Evolutionary conservation across 345 rosid species (phyloP), one percentile per base, ranked within the genome.

Genomic region (Aquilaria malaccensis): DNA sequence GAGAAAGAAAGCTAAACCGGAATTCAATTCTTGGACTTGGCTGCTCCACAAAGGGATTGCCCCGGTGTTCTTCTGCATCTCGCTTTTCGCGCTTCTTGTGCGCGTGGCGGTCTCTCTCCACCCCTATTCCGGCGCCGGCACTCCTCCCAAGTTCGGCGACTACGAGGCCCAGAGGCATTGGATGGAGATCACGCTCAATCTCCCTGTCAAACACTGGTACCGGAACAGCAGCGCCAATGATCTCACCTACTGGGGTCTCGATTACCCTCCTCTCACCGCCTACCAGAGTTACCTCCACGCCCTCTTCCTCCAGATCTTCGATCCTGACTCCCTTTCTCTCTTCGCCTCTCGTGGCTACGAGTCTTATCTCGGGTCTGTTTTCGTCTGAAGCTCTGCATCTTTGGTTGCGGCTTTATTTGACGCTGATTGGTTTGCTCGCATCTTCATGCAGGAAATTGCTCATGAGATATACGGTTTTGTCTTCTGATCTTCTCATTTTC

Each of bases 111-210:
- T 88, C 15, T 81, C 96, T 12, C 79, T 86, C 52, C 95, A 81
- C 59, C 77, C 86, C 0, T 94, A 90, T 73, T 88, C 97, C 33
- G 99, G 99, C 58, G 95, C 95, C 50, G 82, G 83, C 51, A 75
- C 22, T 11, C 89, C 95, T 2, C 97, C 99, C 0, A 90, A 82
- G 64, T 90, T 79, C 54, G 97, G 99, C 10, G 99, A 94, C 66
- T 94, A 81, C 70, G 97, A 94, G 71, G 99, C 97, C 22, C 99
- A 88, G 52, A 72, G 96, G 69, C 99, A 90, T 72, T 94, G 99
- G 97, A 90, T 94, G 99, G 99, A 90, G 86, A 88, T 90, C 58
- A 88, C 99, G n/a, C 58, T 75, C 2, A 86, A 90, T 80, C 85
- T 88, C 43, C 89, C 91, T 0, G 63, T 56, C 5, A 67, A 55